Evolutionary conservation across 371 early-diverging fungal genomes (phyloP).

Genomic region (Mycotypha africana): DNA sequence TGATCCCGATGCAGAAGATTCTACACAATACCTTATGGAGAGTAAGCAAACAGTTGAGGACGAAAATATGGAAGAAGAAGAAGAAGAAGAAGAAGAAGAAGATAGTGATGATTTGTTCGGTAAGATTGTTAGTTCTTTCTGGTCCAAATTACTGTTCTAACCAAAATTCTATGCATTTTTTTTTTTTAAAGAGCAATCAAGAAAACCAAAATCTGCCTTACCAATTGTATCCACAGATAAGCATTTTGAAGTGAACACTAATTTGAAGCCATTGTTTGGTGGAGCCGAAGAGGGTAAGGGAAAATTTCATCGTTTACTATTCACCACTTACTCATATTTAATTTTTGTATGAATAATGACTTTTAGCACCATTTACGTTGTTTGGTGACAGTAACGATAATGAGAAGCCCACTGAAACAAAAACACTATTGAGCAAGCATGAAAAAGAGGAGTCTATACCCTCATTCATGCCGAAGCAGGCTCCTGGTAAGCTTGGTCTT

Average conservation of each 20-base stretch:
- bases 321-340: too few species aligned
- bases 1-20: constrained; percentile 52
- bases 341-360: not conserved
- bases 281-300: constrained; percentile 26
- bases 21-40: constrained; percentile 17
- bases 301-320: too few species aligned
- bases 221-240: constrained; percentile 41
- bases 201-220: constrained; percentile 9
- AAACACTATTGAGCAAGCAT: constrained; percentile 3
- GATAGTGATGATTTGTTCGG: constrained; percentile 11
- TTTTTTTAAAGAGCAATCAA: not conserved
- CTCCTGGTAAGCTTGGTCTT: constrained; percentile 17
- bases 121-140: too few species aligned
- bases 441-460: not conserved
- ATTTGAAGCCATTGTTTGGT: constrained; percentile 56
- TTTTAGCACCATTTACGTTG: constrained; percentile 46
- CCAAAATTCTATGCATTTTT: not conserved
- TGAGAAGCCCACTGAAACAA: constrained; percentile 14
- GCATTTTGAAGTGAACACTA: constrained; percentile 46
- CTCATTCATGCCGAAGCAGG: constrained; percentile 13
- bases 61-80: constrained; percentile 14
- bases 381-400: constrained; percentile 41
- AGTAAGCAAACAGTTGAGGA: constrained; percentile 9
- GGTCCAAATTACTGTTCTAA: too few species aligned
- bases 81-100: constrained; percentile 9